Evolutionary conservation across 805 yeast genomes (phyloP).

Genomic region (Hanseniaspora lindneri): DNA sequence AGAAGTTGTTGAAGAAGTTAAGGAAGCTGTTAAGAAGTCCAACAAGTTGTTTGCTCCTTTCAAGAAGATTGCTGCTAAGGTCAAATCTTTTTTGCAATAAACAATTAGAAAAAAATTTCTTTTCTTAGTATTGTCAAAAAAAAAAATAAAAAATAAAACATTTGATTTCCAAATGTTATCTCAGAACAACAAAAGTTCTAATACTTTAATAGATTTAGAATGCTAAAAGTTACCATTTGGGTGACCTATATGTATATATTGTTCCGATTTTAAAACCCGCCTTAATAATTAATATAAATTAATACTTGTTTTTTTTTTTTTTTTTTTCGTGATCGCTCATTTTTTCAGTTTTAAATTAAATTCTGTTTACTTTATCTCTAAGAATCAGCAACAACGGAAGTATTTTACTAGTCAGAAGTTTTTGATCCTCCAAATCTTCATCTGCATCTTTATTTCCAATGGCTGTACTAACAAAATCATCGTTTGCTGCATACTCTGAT

Average conservation of each 20-base stretch:
- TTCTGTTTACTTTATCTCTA: not conserved
- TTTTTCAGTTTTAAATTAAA: not conserved
- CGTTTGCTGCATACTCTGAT: not conserved
- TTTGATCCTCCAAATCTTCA: not conserved
- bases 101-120: too few species aligned
- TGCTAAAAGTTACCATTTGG: not conserved
- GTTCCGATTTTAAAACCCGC: not conserved
- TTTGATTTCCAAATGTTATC: not conserved
- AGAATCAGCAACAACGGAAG: slow-evolving; percentile 2
- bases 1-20: slow-evolving; percentile 18
- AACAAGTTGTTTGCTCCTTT: slow-evolving; percentile 10
- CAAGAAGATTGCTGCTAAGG: slow-evolving; percentile 17
- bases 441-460: too few species aligned
- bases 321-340: too few species aligned
- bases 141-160: not conserved
- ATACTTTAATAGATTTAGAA: slow-evolving; percentile 2
- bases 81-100: slow-evolving; percentile 18
- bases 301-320: too few species aligned
- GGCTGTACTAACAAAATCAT: too few species aligned
- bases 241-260: not conserved
- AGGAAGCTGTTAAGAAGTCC: slow-evolving; percentile 4
- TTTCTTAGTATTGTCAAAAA: too few species aligned
- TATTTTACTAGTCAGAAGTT: not conserved
- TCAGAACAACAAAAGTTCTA: too few species aligned
- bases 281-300: not conserved